Conservation (phyloP, 2,329 filamentous ascomycete species). For the Aspergillus puulaauensis region DNA sequence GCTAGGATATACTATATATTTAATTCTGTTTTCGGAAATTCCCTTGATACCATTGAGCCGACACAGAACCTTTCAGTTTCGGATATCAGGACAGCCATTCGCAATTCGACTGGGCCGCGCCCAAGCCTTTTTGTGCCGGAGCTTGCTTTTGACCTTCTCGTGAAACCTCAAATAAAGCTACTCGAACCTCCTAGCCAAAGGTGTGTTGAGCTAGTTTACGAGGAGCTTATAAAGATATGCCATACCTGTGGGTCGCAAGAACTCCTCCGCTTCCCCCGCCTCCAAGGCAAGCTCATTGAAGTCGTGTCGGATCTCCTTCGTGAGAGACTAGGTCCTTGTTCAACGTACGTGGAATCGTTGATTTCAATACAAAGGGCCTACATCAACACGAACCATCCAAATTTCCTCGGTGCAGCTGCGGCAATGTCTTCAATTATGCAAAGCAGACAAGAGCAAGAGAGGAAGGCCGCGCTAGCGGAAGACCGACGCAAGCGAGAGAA, state of each 20-base stretch:
- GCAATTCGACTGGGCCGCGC: constrained; percentile 93
- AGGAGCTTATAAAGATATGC: constrained; percentile 98
- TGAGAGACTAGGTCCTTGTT: constrained; percentile 86
- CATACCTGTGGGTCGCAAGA: constrained; percentile 97
- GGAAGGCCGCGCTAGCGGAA: constrained; percentile 74
- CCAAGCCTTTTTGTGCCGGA: constrained; percentile 97
- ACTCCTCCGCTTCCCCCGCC: constrained; percentile 82
- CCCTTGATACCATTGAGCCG: constrained; percentile 91
- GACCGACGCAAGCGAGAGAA: constrained; percentile 84
- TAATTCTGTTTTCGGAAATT: constrained; percentile 97
- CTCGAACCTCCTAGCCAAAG: constrained; percentile 92
- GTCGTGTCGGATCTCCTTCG: constrained; percentile 94
- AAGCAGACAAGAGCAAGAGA: constrained; percentile 91
- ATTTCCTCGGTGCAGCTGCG: constrained; percentile 93
- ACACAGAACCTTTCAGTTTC: constrained; percentile 91
- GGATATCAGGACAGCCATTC: constrained; percentile 94
- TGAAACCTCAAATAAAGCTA: constrained; percentile 98
- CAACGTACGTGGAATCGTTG: constrained; percentile 88
- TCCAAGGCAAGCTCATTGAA: constrained; percentile 96
- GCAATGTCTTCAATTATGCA: constrained; percentile 97
- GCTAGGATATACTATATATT: constrained; percentile 98
- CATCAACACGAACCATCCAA: constrained; percentile 99
- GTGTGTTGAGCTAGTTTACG: constrained; percentile 96
- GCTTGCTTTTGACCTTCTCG: constrained; percentile 93
- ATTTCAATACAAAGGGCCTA: constrained; percentile 98